phyloP scores from a whole-genome alignment of 2,329 filamentous ascomycete genomes.

The Sphaerulina populicola region DNA sequence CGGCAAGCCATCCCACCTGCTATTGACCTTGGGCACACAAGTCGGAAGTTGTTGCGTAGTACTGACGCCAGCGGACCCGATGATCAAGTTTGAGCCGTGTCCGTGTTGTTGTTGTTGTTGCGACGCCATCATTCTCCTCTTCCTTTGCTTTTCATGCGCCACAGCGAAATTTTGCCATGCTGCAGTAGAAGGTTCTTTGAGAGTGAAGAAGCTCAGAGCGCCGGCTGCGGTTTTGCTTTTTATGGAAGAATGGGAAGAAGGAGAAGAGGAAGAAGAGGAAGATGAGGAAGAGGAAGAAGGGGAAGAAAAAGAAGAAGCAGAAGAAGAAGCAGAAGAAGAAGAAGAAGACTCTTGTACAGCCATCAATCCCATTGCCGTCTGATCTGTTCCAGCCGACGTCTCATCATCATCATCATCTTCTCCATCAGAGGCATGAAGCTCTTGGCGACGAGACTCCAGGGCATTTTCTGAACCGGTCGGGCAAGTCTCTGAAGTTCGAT shows the following conservation, averaged over 20 bases:
- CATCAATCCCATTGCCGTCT: slow-evolving; percentile 1
- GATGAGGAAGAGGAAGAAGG: background rate
- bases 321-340: background rate
- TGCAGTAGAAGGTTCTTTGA: slow-evolving; percentile 44
- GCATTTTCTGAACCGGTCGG: background rate
- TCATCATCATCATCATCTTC: too few relatives aligned
- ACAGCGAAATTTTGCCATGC: slow-evolving; percentile 42
- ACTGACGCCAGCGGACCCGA: slow-evolving; percentile 36
- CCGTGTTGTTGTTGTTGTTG: slow-evolving; percentile 27
- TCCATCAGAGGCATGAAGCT: slow-evolving; percentile 7
- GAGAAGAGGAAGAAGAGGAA: background rate
- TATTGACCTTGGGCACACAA: slow-evolving; percentile 46
- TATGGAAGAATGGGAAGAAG: too few relatives aligned
- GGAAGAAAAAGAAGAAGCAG: slow-evolving; percentile 2
- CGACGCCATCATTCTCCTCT: slow-evolving; percentile 19
- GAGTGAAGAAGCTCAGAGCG: slow-evolving; percentile 40
- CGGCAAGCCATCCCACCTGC: slow-evolving; percentile 48
- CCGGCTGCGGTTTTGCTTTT: slow-evolving; percentile 34
- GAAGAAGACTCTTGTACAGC: background rate
- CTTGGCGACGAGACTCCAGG: background rate
- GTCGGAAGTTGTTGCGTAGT: slow-evolving; percentile 42
- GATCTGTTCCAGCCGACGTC: background rate
- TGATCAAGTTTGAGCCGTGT: too few relatives aligned
- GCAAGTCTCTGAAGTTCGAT: slow-evolving; percentile 2
- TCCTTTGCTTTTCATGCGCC: slow-evolving; percentile 20